A percentile compares a stretch with the other conserved stretches of the same genome.
Evolutionary conservation across 306 rosid genomes (phyloP).

Genomic region (Prinsepia uniflora): DNA sequence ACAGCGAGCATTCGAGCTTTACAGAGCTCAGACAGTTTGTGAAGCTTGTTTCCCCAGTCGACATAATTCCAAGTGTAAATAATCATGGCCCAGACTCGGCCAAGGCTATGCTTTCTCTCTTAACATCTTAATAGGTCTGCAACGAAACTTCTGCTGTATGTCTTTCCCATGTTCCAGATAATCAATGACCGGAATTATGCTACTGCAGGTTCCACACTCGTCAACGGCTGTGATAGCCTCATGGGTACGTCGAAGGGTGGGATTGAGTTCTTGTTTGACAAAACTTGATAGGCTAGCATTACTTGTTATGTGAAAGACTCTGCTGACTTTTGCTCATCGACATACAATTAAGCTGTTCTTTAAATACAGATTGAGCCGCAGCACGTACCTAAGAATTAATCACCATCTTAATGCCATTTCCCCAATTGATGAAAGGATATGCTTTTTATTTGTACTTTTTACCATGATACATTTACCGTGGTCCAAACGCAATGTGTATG

Average conservation of each 20-base stretch:
- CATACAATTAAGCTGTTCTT: neutral
- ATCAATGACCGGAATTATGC: too few species aligned
- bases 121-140: conserved; percentile 41
- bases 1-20: conserved; percentile 92
- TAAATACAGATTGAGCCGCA: neutral
- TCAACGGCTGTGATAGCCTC: too few species aligned
- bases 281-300: too few species aligned
- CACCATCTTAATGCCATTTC: neutral
- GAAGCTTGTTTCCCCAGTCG: conserved; percentile 63
- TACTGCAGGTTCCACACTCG: too few species aligned
- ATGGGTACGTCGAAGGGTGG: neutral
- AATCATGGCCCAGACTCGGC: conserved; percentile 80
- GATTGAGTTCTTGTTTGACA: neutral
- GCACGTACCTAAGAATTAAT: neutral
- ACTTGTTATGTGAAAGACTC: neutral
- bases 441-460: too few species aligned
- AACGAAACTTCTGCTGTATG: too few species aligned
- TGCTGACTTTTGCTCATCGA: neutral
- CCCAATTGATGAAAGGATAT: neutral
- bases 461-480: too few species aligned
- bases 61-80: conserved; percentile 84
- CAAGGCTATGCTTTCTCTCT: conserved; percentile 64
- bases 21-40: conserved; percentile 77
- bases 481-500: too few species aligned
- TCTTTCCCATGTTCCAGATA: neutral